These are phyloP conservation scores for Pseudogymnoascus sp. DNA, from an alignment of 2,329 filamentous ascomycete species.

Conservation along the genomic window DNA sequence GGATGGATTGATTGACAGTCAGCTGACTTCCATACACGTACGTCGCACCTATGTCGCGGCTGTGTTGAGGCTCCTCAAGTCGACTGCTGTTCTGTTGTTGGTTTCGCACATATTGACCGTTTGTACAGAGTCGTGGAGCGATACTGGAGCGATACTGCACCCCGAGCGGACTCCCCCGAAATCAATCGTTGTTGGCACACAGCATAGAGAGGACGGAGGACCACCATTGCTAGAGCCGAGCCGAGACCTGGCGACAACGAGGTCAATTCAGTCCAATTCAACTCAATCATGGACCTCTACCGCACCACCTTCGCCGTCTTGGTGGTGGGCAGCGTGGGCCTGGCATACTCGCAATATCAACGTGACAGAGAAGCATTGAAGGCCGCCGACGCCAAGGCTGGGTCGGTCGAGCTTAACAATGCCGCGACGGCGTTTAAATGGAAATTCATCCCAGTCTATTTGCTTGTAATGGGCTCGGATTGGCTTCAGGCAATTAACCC, in stretches of 20 bases:
- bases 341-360: neutral
- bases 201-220: neutral
- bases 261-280: neutral
- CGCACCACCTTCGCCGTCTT: neutral
- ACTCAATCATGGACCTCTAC: neutral
- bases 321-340: neutral
- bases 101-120: neutral
- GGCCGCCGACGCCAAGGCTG: neutral
- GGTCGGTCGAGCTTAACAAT: neutral
- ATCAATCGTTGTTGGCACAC: neutral
- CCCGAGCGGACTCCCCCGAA: neutral
- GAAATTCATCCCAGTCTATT: slow-evolving; percentile 36
- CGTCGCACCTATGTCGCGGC: neutral
- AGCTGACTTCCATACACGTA: slow-evolving; percentile 4
- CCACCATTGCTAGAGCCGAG: neutral
- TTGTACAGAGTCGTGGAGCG: neutral
- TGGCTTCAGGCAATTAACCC: slow-evolving; percentile 38
- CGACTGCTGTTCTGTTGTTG: too few relatives aligned
- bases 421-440: slow-evolving; percentile 22
- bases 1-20: neutral
- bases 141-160: neutral
- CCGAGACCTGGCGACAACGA: neutral
- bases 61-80: neutral
- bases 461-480: slow-evolving; percentile 42
- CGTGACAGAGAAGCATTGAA: neutral